Base-by-base conservation (phyloP, 768 basidiomycete genomes). In the Fomitopsis serialis region DNA sequence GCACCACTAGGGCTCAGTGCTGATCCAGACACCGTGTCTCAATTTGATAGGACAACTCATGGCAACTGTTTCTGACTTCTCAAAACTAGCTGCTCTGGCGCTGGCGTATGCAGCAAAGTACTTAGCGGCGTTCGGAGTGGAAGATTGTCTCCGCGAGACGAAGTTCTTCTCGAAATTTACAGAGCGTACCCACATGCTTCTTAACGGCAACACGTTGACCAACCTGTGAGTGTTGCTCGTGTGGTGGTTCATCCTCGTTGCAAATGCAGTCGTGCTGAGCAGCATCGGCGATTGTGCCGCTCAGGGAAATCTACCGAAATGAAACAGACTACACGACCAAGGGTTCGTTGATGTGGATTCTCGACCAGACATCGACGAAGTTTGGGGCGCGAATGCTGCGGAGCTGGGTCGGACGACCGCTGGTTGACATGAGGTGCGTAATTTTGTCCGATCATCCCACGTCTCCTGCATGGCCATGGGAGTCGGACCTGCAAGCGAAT, bases 251-350 rank as follows among this genome's bases (percentile, higher is more conserved):
- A n/a, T n/a, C n/a, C n/a, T n/a, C 40, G 15, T 22, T 5, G 7
- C 5, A 5, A 5, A 32, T 32, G 29, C 6, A 22, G 3, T 49
- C 12, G 22, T 19, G 24, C 13, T 19, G 32, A 29, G 19, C 24
- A 9, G 9, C 46, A 9, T 12, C 19, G 12, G n/a, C 8, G 15
- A 25, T n/a, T 22, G 52, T 24, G 22, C 23, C 27, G 36, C 24
- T 40, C 55, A 83, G 83, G 42, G 95, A 98, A 68, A 83, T 99
- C n/a, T 95, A 91, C 66, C 80, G 84, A 32, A 98, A 98, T 61
- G 87, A 89, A 63, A 92, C 91, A 0, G 87, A 97, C 64, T 79
- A 79, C 51, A 81, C 78, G 11, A 72, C 78, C 19, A 78, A 71
- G 53, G 95, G 94, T 3, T 89, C 91, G 47, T 71, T 99, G 44